Base-by-base conservation (phyloP, 1,139 yeast species). In the Diutina scorzettiae region DNA sequence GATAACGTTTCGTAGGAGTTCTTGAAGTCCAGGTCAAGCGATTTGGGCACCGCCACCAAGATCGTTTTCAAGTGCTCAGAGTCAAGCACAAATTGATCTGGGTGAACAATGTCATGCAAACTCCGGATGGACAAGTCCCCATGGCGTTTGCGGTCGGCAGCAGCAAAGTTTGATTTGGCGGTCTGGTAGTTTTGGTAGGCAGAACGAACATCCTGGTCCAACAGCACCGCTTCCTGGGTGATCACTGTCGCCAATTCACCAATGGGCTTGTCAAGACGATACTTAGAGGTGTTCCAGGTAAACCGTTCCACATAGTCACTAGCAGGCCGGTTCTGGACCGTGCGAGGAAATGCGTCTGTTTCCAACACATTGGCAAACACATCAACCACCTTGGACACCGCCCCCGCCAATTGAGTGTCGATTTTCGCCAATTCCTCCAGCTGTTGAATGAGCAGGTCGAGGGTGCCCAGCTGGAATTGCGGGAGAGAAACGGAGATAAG, bases 41-140 rank as follows among this genome's bases (percentile, higher is more conserved):
- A 62, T 53, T 78, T 78, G 45, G 98, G 97, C 20, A 91, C 95
- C 0, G 94, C 98, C 43, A 91, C 68, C 46, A 91, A 69, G 17
- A 85, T 68, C 0, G 96, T 86, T 42, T 81, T 78, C 57, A 91
- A 71, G 59, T 89, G 84, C 49, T 91, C 98, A 3, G 95, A 81
- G 52, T 78, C 78, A 48, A 82, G 67, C 11, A 93, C 89, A 59
- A 91, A 85, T 54, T 93, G 86, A 46, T 80, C 80, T 4, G 89
- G 82, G 45, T 75, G 76, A 37, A 93, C 96, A 46, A 91, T 75
- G 53, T 86, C 94, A 57, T 89, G 96, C 47, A 91, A 69, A 3
- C 96, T 83, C 58, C 85, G 80, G 46, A 89, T 91, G 8, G 96
- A 81, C 50, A 91, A 71, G 59, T 93, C 96, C 45, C 99, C 99